Percentiles rank a stretch among this genome's conserved stretches.
These are phyloP conservation scores for Rhizopogon salebrosus DNA, from an alignment of 768 basidiomycete genomes.

Conservation along the genomic window DNA sequence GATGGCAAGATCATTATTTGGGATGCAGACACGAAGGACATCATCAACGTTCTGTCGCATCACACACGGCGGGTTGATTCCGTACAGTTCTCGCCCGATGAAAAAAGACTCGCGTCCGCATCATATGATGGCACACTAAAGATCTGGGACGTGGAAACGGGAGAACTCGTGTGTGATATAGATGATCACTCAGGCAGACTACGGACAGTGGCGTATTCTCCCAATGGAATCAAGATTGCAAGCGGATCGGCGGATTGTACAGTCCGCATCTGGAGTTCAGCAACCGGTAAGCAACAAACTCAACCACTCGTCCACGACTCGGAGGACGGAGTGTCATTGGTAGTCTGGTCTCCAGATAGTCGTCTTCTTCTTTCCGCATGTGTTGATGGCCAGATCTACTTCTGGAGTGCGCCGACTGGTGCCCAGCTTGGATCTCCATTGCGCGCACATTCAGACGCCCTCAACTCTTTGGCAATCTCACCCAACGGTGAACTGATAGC, in stretches of 20 bases:
- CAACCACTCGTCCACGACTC: neutral
- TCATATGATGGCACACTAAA: neutral
- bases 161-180: neutral
- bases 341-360: neutral
- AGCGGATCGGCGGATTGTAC: constrained; percentile 16
- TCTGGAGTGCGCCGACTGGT: neutral
- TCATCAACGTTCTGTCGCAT: neutral
- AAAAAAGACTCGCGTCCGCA: constrained; percentile 2
- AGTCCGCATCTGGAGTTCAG: neutral
- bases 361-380: neutral
- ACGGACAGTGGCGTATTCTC: constrained; percentile 31
- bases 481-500: constrained; percentile 1
- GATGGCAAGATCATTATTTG: constrained; percentile 11
- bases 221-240: constrained; percentile 34
- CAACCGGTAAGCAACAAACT: neutral
- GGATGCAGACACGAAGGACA: constrained; percentile 21
- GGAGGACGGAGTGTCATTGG: too few species aligned
- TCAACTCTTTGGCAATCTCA: neutral
- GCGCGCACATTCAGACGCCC: neutral
- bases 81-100: constrained; percentile 6
- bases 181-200: neutral
- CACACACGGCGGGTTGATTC: neutral
- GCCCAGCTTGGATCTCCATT: neutral
- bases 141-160: too few species aligned
- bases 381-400: neutral